Conservation (phyloP, 805 yeast species). For the Danielia oregonensis region DNA sequence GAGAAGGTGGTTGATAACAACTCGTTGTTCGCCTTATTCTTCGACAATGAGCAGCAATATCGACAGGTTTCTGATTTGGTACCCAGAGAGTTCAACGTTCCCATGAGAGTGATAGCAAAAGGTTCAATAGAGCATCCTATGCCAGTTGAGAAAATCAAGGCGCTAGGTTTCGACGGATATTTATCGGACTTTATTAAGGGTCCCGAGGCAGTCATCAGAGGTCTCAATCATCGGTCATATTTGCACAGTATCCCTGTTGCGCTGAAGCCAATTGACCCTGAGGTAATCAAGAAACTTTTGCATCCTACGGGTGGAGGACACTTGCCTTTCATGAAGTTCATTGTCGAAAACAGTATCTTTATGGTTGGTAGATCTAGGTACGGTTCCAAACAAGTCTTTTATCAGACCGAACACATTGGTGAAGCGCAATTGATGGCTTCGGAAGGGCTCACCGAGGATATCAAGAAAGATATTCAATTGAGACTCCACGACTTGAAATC, state of each 20-base stretch:
- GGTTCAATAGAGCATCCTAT: conserved; percentile 18
- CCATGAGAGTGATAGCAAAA: conserved; percentile 48
- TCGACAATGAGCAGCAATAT: conserved; percentile 50
- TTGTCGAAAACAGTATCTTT: conserved; percentile 55
- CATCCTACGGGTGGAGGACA: conserved; percentile 34
- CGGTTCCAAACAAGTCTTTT: conserved; percentile 54
- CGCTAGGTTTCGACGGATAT: conserved; percentile 77
- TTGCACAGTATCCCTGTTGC: conserved; percentile 63
- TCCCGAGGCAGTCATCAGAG: conserved; percentile 64
- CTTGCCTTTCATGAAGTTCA: conserved; percentile 50
- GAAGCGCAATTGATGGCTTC: conserved; percentile 29
- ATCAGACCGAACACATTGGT: conserved; percentile 35
- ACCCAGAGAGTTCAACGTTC: conserved; percentile 44
- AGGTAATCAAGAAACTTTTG: conserved; percentile 36
- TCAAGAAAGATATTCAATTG: conserved; percentile 16
- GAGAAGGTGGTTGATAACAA: conserved; percentile 53
- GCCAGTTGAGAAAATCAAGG: conserved; percentile 30
- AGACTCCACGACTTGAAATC: conserved; percentile 13
- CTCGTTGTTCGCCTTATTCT: conserved; percentile 62
- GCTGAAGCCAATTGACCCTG: conserved; percentile 37
- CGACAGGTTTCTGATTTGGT: conserved; percentile 33
- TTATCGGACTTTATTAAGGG: conserved; percentile 69
- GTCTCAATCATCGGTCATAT: conserved; percentile 56
- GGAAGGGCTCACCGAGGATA: conserved; percentile 27
- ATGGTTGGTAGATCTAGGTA: conserved; percentile 55